Evolutionary conservation across 2,329 filamentous ascomycete species (phyloP).

Genomic region (Verticillium alfalfae): DNA sequence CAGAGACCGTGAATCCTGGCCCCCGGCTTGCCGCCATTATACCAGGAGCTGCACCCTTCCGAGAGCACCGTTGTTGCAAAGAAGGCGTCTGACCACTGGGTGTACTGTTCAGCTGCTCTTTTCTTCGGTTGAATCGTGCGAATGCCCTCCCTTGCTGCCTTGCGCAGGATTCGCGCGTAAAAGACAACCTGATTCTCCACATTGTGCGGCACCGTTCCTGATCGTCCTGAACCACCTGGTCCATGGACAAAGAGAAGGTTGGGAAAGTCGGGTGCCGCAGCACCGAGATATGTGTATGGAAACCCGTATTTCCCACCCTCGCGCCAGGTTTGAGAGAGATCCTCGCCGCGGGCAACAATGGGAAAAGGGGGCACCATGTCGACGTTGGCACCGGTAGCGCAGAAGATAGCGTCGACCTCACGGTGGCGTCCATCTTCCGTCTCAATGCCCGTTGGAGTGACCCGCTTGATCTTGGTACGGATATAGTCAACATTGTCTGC

Average conservation of each 20-base stretch:
- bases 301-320: conserved; percentile 51
- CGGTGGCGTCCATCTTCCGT: conserved; percentile 51
- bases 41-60: conserved; percentile 66
- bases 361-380: conserved; percentile 55
- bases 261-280: conserved; percentile 59
- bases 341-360: conserved; percentile 47
- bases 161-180: conserved; percentile 62
- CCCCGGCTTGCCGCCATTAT: conserved; percentile 60
- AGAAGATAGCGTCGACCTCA: conserved; percentile 60
- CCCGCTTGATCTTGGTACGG: conserved; percentile 47
- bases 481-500: conserved; percentile 60
- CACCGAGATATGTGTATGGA: conserved; percentile 62
- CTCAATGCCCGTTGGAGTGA: conserved; percentile 55
- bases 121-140: conserved; percentile 51
- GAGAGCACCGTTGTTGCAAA: conserved; percentile 49
- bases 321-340: conserved; percentile 52
- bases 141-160: conserved; percentile 61
- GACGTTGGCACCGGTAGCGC: conserved; percentile 61
- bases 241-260: conserved; percentile 63
- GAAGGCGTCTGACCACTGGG: conserved; percentile 52
- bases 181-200: conserved; percentile 63
- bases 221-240: conserved; percentile 52
- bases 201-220: conserved; percentile 62
- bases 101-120: conserved; percentile 58
- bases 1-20: conserved; percentile 62